phyloP scores from a whole-genome alignment of 345 rosid genomes.

The Nasturtium officinale region DNA sequence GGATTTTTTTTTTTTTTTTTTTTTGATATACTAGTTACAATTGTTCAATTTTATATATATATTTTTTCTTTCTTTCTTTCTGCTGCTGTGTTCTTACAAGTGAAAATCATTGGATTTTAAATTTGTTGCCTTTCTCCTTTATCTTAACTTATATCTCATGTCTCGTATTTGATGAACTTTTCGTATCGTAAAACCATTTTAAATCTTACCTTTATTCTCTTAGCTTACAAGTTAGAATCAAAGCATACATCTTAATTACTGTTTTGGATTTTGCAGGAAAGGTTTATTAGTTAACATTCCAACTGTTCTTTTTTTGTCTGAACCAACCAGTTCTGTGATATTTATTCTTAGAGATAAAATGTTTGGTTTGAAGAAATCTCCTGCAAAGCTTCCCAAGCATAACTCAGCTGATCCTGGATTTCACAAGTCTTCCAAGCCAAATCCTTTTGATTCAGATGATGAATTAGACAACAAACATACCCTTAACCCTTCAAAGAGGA shows the following conservation, averaged over 20 bases:
- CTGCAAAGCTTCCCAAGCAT: constrained; percentile 58
- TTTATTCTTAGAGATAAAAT: constrained; percentile 41
- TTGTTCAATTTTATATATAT: too few species aligned
- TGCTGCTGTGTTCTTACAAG: neutral
- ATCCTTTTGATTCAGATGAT: constrained; percentile 88
- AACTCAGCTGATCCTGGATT: constrained; percentile 52
- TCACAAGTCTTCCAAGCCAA: constrained; percentile 50
- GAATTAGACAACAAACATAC: constrained; percentile 55
- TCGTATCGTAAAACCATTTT: neutral
- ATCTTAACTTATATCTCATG: neutral
- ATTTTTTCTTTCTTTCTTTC: too few species aligned
- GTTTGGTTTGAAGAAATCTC: constrained; percentile 75
- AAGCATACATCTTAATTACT: constrained; percentile 7
- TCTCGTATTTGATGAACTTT: constrained; percentile 4
- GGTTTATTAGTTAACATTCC: constrained; percentile 33
- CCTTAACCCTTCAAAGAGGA: constrained; percentile 55
- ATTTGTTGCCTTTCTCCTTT: neutral
- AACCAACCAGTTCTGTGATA: constrained; percentile 10
- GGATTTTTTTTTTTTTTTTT: too few species aligned
- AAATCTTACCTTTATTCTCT: constrained; percentile 10
- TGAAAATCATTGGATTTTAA: neutral
- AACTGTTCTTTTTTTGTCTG: neutral
- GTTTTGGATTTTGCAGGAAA: constrained; percentile 42
- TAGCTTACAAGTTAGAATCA: constrained; percentile 37
- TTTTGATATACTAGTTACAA: too few species aligned